Percentiles rank a stretch among this genome's conserved stretches.
Evolutionary conservation across 2,329 filamentous ascomycete genomes (phyloP).

Genomic region (Curvularia sp.): DNA sequence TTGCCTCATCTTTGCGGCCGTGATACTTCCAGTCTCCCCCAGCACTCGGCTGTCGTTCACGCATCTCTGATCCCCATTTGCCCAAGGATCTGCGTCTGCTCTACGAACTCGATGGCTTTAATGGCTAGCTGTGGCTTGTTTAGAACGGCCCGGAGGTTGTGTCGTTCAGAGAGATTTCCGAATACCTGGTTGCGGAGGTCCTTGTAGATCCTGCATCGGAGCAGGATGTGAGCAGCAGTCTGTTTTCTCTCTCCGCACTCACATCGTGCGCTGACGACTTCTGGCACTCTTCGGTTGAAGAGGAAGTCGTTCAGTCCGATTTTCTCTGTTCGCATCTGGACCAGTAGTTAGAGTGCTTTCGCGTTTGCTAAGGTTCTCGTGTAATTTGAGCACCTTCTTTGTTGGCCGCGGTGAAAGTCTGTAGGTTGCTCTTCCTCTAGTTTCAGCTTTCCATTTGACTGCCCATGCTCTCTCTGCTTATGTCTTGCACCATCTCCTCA

Average conservation of each 20-base stretch:
- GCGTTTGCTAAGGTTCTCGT: conserved; percentile 22
- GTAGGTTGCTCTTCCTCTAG: conserved; percentile 19
- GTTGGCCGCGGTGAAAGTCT: conserved; percentile 18
- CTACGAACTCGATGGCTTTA: no score
- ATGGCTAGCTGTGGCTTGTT: no score
- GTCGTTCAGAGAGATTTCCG: no score
- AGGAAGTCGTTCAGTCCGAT: conserved; percentile 3
- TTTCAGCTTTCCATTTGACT: conserved; percentile 6
- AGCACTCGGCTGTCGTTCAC: conserved; percentile 17
- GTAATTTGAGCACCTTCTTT: conserved; percentile 21
- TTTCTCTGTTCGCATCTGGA: conserved; percentile 26
- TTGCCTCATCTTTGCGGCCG: conserved; percentile 14
- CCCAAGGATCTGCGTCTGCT: conserved; percentile 32
- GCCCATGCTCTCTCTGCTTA: conserved; percentile 13
- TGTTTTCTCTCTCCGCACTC: no score
- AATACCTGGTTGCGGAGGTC: no score
- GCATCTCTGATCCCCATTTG: conserved; percentile 21
- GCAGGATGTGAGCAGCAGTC: no score
- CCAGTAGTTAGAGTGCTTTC: conserved; percentile 22
- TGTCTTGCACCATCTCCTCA: conserved; percentile 19
- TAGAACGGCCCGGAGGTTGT: background rate
- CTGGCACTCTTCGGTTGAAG: no score
- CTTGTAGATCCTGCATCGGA: no score
- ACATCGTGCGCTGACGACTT: no score
- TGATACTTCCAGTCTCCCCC: conserved; percentile 20